Base-by-base conservation (phyloP, 2,329 filamentous ascomycete genomes). In the Alternaria sp. region DNA sequence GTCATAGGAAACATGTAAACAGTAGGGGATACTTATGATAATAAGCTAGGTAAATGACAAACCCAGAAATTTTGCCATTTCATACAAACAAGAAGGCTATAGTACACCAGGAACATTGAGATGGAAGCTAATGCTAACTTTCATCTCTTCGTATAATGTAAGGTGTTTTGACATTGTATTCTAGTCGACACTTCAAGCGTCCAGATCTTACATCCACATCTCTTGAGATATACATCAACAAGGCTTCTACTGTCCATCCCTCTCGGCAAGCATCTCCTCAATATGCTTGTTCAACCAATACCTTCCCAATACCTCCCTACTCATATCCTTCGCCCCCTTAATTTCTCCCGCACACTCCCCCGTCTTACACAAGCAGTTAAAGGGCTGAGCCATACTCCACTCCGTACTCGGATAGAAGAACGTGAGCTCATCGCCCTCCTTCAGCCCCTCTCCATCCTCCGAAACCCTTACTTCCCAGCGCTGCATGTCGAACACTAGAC, bases 401-500 rank as follows among this genome's bases (percentile, higher is more conserved):
- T 92, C 90, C 1, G 89, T 92, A 55, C 88, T 91, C 4, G 90
- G 89, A 70, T 92, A 92, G 79, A 92, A 92, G 81, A 92, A 92
- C 74, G 79, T 79, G 45, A 82, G 61, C 54, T 80, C 78, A 36
- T 82, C 80, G 2, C 81, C 81, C 9, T 63, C 73, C 36, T 73
- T 77, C 54, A 79, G 52, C 0, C 75, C 77, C 2, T 58, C 64
- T 16, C 65, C 65, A 8, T 68, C 54, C 3, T 71, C 71, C 7
- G 85, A 86, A 11, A 86, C 87, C 27, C 89, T 79, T 64, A 92
- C 80, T 68, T 85, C 85, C 73, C 74, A 75, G 5, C 64, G 57
- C 44, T 58, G 57, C 79, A 86, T 85, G 67, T 87, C 85, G 66
- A 87, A 86, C 53, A 85, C 80, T 14, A 87, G 64, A 4, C 81